A percentile compares a stretch with the other conserved stretches of the same genome.
Conservation (phyloP, 345 rosid species). For the Salix caprea region DNA sequence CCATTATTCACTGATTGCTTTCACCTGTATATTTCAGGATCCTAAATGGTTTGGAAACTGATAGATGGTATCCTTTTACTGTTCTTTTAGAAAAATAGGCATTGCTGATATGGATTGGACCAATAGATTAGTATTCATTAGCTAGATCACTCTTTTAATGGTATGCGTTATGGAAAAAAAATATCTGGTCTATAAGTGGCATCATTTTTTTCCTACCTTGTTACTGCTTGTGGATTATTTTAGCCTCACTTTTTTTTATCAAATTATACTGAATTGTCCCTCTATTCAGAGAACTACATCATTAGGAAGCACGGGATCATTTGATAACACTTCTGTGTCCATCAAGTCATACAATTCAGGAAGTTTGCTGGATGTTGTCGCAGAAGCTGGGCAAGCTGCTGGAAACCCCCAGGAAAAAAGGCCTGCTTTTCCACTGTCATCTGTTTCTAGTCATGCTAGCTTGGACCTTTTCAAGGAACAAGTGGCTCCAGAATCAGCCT, state of each 20-base stretch:
- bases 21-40: background rate
- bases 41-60: background rate
- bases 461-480: constrained; percentile 40
- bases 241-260: background rate
- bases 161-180: background rate
- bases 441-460: constrained; percentile 36
- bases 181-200: too few relatives aligned
- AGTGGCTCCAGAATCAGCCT: constrained; percentile 28
- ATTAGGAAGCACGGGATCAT: constrained; percentile 62
- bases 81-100: too few relatives aligned
- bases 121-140: background rate
- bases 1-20: too few relatives aligned
- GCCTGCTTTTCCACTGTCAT: constrained; percentile 31
- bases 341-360: constrained; percentile 55
- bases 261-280: constrained; percentile 23
- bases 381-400: constrained; percentile 44
- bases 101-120: too few relatives aligned
- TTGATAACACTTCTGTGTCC: constrained; percentile 58
- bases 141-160: background rate
- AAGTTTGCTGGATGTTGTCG: constrained; percentile 40
- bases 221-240: background rate
- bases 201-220: background rate
- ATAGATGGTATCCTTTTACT: background rate
- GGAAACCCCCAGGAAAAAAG: constrained; percentile 32
- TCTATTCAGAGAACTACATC: constrained; percentile 66